Base-by-base conservation (phyloP, 352 stramenopile genomes). In the Globisporangium okanoganense region DNA sequence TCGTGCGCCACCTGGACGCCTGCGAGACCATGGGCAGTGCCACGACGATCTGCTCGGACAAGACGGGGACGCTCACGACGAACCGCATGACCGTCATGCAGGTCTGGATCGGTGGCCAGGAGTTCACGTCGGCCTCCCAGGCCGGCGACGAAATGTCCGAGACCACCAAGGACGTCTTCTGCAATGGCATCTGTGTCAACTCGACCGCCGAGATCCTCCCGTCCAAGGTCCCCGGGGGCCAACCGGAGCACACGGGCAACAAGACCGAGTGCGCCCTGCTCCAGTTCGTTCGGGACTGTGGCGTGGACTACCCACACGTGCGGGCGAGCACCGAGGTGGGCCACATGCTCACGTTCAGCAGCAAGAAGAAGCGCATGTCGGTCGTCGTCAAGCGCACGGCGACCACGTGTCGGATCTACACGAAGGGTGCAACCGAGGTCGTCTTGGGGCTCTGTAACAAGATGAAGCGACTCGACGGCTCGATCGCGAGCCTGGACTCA, bases 21-120 rank as follows among this genome's bases (percentile, higher is more conserved):
- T 96, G 85, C 64, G 90, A 97, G 71, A 98, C 95, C 41, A 96
- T 98, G 78, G 95, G 96, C 64, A 96, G 82, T 64, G 93, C 96
- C 0, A 98, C 96, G 13, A 94, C 92, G 13, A 98, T 99, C 66
- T 99, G 95, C 78, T 98, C 91, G 40, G 97, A 99, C 82, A 99
- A 99, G 82, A 99, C 96, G 2, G 97, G 73, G 44, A 99, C 96
- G 20, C 82, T 99, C 6, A 99, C 97, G 10, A 94, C 97, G 53
- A 99, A 99, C 67, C 79, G 90, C 14, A 99, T 99, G 97, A 98
- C 96, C 3, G 92, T 99, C 35, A 92, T 96, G 74, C 73, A 92
- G 36, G 72, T 82, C n/a, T 95, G 86, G 82, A 73, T 94, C 41
- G 88, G 72, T 33, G 78, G 76, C 0, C 63, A 79, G 16, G 79